These are phyloP conservation scores for Crithidia brevicula DNA, from an alignment of 208 protist genomes.

Conservation along the genomic window DNA sequence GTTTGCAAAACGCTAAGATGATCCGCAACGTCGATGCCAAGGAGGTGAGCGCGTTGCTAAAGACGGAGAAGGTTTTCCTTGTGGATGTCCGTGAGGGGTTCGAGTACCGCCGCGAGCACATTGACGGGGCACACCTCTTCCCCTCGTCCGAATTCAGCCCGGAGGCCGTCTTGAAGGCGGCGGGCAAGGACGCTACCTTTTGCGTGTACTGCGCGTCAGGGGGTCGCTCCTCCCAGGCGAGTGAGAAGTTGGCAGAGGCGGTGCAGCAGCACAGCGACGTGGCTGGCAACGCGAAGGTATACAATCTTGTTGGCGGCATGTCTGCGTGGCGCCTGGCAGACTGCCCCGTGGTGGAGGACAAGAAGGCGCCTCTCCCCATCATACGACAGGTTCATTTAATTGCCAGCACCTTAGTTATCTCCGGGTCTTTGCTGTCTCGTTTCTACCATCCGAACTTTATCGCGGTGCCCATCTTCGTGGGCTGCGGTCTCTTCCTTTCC, in stretches of 20 bases:
- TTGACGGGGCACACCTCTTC: constrained; percentile 35
- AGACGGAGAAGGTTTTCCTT: constrained; percentile 35
- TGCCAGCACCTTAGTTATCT: constrained; percentile 47
- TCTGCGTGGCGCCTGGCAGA: constrained; percentile 37
- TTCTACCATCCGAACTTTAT: constrained; percentile 45
- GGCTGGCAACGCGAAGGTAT: constrained; percentile 30
- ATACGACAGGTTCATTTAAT: constrained; percentile 62
- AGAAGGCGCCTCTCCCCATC: constrained; percentile 43
- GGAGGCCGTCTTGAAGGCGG: constrained; percentile 34
- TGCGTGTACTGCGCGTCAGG: constrained; percentile 50
- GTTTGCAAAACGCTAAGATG: constrained; percentile 12
- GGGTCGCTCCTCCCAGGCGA: constrained; percentile 37
- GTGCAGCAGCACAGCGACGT: constrained; percentile 12
- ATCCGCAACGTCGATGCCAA: constrained; percentile 31
- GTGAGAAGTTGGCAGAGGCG: constrained; percentile 17
- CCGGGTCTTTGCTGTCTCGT: constrained; percentile 30
- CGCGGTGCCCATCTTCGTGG: constrained; percentile 39
- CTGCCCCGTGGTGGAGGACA: constrained; percentile 42
- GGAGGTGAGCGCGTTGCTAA: constrained; percentile 26
- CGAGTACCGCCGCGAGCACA: constrained; percentile 57
- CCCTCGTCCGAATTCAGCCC: constrained; percentile 33
- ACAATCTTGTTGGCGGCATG: constrained; percentile 51
- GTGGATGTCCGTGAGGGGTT: constrained; percentile 46
- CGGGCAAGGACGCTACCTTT: constrained; percentile 18
- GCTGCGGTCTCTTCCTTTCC: constrained; percentile 45